Evolutionary conservation across 257 asterid genomes (phyloP).

Genomic region (Jasminum sambac): DNA sequence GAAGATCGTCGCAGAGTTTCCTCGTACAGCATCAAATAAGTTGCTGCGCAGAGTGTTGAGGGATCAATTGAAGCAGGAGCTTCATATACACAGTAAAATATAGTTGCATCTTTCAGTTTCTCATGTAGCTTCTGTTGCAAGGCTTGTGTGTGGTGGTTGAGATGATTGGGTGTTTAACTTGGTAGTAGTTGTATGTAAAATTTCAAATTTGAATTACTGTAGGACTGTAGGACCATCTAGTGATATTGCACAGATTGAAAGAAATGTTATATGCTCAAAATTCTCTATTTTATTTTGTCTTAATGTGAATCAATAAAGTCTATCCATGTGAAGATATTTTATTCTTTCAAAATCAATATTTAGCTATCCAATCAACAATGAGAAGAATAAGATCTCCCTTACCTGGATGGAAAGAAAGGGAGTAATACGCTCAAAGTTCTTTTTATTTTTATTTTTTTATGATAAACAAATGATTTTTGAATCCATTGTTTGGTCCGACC

Average conservation of each 20-base stretch:
- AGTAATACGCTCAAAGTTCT: no score
- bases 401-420: neutral
- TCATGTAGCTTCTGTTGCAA: neutral
- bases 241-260: neutral
- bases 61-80: constrained; percentile 66
- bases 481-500: no score
- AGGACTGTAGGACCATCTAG: neutral
- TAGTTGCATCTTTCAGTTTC: constrained; percentile 21
- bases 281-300: neutral
- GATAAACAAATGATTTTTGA: no score
- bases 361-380: no score
- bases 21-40: constrained; percentile 92
- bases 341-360: no score
- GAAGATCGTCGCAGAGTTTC: constrained; percentile 64
- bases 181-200: neutral
- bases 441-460: no score
- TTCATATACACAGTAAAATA: constrained; percentile 51
- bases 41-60: constrained; percentile 74
- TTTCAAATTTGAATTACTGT: neutral
- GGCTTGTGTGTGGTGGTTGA: no score
- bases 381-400: no score
- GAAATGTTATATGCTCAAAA: neutral
- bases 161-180: neutral
- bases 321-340: no score
- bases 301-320: no score